These are phyloP conservation scores for Hypoxylon sp. DNA, from an alignment of 2,329 filamentous ascomycete species.

Conservation along the genomic window DNA sequence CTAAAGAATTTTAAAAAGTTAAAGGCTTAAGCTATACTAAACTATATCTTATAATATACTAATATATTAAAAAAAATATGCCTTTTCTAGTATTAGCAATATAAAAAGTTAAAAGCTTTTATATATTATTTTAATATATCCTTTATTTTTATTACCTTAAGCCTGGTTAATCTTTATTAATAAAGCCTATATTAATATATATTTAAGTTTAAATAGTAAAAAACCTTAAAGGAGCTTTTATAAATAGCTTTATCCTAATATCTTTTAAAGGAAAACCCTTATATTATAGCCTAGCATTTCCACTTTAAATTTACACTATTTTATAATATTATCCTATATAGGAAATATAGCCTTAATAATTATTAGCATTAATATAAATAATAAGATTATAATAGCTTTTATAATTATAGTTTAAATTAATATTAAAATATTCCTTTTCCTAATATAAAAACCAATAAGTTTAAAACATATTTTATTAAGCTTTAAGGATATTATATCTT, in stretches of 20 bases:
- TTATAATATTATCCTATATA: neutral
- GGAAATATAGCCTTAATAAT: neutral
- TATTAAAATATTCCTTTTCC: neutral
- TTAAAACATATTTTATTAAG: neutral
- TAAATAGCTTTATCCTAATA: neutral
- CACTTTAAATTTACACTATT: neutral
- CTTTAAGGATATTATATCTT: neutral
- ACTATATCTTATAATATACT: neutral
- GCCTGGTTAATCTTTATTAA: neutral
- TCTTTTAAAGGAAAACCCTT: neutral
- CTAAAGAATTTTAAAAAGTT: neutral
- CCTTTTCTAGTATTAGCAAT: neutral
- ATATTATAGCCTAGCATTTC: neutral
- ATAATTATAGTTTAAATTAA: neutral
- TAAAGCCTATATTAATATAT: conserved; percentile 6
- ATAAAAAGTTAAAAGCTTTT: neutral
- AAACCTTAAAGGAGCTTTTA: neutral
- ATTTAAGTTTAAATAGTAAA: neutral
- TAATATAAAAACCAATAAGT: neutral
- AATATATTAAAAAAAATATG: neutral
- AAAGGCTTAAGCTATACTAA: neutral
- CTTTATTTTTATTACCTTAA: neutral
- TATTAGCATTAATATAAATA: neutral
- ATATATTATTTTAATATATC: neutral
- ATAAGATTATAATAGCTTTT: neutral